Conservation (phyloP, 208 protist species). For the Leishmania martiniquensis region DNA sequence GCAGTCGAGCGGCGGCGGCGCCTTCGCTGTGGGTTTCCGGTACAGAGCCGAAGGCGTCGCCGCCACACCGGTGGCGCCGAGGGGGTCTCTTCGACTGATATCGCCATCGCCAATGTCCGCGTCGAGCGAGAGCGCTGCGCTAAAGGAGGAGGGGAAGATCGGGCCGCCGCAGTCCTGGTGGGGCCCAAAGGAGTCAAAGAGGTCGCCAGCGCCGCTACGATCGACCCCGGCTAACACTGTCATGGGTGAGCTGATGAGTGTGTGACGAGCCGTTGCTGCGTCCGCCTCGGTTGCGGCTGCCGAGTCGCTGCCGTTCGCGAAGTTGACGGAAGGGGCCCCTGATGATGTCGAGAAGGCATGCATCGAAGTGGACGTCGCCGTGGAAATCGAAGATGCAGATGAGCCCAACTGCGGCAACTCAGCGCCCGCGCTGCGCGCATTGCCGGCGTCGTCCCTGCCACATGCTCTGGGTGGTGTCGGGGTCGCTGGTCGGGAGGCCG, state of each 20-base stretch:
- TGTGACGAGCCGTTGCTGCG: background rate
- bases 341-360: constrained; percentile 4
- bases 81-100: background rate
- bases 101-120: background rate
- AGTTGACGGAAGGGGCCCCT: background rate
- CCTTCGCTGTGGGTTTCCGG: background rate
- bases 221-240: background rate
- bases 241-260: background rate
- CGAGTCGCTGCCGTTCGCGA: background rate
- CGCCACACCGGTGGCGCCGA: background rate
- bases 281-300: background rate
- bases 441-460: background rate
- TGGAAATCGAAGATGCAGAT: background rate
- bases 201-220: background rate
- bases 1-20: background rate
- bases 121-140: background rate
- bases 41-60: background rate
- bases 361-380: constrained; percentile 1
- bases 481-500: no score
- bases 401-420: background rate
- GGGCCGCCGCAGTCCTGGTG: background rate
- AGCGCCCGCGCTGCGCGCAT: background rate
- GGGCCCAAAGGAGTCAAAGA: background rate
- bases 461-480: background rate
- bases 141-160: background rate